Percentiles rank a stretch among this genome's conserved stretches.
Conservation (phyloP, 176 grass and related monocot genomes). For the Chloris gayana region DNA sequence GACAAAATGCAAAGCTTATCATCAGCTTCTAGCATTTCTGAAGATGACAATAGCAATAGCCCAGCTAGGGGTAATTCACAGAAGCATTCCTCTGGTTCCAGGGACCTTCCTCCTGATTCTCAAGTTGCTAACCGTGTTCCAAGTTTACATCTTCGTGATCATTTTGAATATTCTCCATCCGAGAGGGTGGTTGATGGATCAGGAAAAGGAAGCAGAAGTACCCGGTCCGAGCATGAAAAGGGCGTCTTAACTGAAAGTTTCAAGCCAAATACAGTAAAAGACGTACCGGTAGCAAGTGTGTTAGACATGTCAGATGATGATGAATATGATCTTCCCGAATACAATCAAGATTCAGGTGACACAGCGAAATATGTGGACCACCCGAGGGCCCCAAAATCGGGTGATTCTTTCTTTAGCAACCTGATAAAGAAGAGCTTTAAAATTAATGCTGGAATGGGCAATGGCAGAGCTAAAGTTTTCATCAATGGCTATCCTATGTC, state of each 20-base stretch:
- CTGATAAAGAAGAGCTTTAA: conserved; percentile 95
- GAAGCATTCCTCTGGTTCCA: conserved; percentile 50
- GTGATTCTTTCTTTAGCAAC: conserved; percentile 86
- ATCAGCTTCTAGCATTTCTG: conserved; percentile 64
- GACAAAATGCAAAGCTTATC: conserved; percentile 62
- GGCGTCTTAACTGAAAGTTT: conserved; percentile 69
- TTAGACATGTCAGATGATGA: conserved; percentile 79
- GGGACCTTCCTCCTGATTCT: conserved; percentile 48
- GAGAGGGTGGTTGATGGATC: conserved; percentile 58
- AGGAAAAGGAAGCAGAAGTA: conserved; percentile 81
- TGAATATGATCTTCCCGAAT: conserved; percentile 62
- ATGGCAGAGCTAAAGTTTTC: conserved; percentile 68
- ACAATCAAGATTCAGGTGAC: conserved; percentile 61
- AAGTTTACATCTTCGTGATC: conserved; percentile 76
- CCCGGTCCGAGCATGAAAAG: conserved; percentile 90
- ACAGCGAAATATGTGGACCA: conserved; percentile 38
- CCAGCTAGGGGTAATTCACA: conserved; percentile 56
- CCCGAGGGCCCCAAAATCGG: conserved; percentile 43
- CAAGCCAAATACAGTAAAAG: conserved; percentile 80
- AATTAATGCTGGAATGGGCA: conserved; percentile 46
- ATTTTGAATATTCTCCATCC: conserved; percentile 62
- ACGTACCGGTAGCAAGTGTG: conserved; percentile 72
- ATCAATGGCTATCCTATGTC: conserved; percentile 80
- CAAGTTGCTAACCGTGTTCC: conserved; percentile 61
- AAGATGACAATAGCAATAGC: conserved; percentile 58